Percentiles rank a stretch among this genome's conserved stretches.
Conservation (phyloP, 2,329 filamentous ascomycete species). For the Periconia sp. region DNA sequence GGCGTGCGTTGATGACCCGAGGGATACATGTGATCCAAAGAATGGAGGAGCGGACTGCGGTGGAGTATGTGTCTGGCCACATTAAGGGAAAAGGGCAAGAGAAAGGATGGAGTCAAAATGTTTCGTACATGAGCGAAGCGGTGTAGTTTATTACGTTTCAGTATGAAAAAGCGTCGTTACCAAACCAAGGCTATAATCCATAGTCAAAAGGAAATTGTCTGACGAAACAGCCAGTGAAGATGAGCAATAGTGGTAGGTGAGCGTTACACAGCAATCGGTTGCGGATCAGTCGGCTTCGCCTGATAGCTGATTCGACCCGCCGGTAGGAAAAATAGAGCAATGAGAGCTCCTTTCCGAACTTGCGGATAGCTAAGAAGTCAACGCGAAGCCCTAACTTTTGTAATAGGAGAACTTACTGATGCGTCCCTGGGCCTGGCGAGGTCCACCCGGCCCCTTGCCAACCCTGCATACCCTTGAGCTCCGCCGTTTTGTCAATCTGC, state of each 20-base stretch:
- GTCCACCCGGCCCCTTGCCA: conserved; percentile 66
- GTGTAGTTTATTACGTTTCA: no score
- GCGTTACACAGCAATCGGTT: conserved; percentile 19
- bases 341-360: conserved; percentile 56
- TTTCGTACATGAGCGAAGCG: no score
- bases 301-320: conserved; percentile 50
- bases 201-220: no score
- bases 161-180: no score
- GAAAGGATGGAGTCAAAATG: no score
- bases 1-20: conserved; percentile 52
- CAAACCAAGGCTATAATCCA: no score
- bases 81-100: neutral
- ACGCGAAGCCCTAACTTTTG: neutral
- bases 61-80: conserved; percentile 48
- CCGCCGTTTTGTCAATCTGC: conserved; percentile 55
- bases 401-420: conserved; percentile 48
- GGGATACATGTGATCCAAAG: conserved; percentile 49
- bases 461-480: conserved; percentile 62
- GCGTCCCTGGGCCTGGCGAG: conserved; percentile 60
- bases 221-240: no score
- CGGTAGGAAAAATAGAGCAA: conserved; percentile 63
- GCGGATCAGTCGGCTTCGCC: conserved; percentile 4
- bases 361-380: conserved; percentile 53
- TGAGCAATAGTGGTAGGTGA: no score
- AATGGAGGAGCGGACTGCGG: conserved; percentile 51